Base-by-base conservation (phyloP, 1,139 yeast species). In the Nakaseomyces uthaithaninus region DNA sequence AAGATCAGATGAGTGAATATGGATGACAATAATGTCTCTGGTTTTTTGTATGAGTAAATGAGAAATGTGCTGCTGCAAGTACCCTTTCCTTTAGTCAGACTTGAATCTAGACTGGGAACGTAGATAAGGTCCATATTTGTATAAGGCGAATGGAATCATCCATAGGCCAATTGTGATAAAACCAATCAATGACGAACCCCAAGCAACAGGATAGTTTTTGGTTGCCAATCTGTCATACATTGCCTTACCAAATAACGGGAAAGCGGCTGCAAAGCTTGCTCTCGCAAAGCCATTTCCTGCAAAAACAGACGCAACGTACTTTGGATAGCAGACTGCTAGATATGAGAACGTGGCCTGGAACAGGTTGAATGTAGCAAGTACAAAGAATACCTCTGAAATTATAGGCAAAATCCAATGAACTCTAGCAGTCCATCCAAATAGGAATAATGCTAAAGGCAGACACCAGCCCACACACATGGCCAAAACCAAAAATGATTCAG, bases 241-340 rank as follows among this genome's bases (percentile, higher is more conserved):
- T 1, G 70, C 66, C 37, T 62, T 57, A 4, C 79, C 82, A 53
- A 78, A 76, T 38, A 78, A 60, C 31, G 85, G 84, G 66, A 78
- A 78, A 3, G 72, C 73, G 26, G 77, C 77, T 0, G 50, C 47
- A 33, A 62, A 52, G 11, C 33, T 16, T 1, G 78, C 66, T 49
- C 81, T 64, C 48, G 68, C 66, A 40, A 75, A 62, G 11, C 68
- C 74, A 50, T 75, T 75, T 20, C 75, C 71, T 1, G 80, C 80
- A 55, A 73, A 75, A 2, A 73, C 80, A 1, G 81, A 74, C 0
- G 80, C 82, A 51, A 71, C 57, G 50, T 66, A 70, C 42, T 64
- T 57, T 40, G 57, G 64, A 53, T 67, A 70, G 2, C 64, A 62
- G 37, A 52, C 44, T 2, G 58, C 56, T 36, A 60, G 42, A 42